phyloP scores from a whole-genome alignment of 192 early-diverging fungal genomes.

The Rhizophagus sp. region DNA sequence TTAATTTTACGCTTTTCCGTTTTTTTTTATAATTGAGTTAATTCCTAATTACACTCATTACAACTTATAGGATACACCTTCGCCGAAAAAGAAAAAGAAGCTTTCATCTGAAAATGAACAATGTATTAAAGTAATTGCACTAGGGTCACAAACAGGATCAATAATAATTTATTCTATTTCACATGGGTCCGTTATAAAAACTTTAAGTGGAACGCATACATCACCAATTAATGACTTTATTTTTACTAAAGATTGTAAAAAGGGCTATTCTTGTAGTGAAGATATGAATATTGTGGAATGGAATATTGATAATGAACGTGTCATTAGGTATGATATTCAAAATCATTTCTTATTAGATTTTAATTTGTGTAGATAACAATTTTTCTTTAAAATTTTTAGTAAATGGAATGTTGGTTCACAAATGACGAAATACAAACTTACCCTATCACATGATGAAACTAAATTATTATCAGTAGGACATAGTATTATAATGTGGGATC shows the following conservation, averaged over 20 bases:
- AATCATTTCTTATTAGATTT: neutral
- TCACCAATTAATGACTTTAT: slow-evolving; percentile 51
- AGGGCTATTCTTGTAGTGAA: slow-evolving; percentile 51
- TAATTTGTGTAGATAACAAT: neutral
- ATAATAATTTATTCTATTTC: slow-evolving; percentile 52
- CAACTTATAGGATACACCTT: slow-evolving; percentile 22
- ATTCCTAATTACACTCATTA: neutral
- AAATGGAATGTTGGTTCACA: slow-evolving; percentile 57
- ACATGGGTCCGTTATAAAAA: slow-evolving; percentile 47
- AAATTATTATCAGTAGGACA: slow-evolving; percentile 56
- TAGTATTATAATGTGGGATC: slow-evolving; percentile 57
- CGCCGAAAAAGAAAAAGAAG: slow-evolving; percentile 44
- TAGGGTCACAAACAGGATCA: slow-evolving; percentile 52
- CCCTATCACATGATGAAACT: slow-evolving; percentile 50
- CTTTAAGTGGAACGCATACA: slow-evolving; percentile 49
- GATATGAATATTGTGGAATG: slow-evolving; percentile 54
- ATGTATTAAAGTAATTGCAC: slow-evolving; percentile 45
- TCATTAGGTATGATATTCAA: slow-evolving; percentile 30
- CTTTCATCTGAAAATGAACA: slow-evolving; percentile 4
- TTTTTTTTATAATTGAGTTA: neutral
- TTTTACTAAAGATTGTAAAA: slow-evolving; percentile 46
- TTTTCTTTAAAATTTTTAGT: slow-evolving; percentile 32
- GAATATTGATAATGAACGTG: slow-evolving; percentile 50
- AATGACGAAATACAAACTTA: slow-evolving; percentile 42
- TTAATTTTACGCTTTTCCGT: neutral